Base-by-base conservation (phyloP, 768 basidiomycete genomes). In the Pseudohyphozyma bogoriensis region DNA sequence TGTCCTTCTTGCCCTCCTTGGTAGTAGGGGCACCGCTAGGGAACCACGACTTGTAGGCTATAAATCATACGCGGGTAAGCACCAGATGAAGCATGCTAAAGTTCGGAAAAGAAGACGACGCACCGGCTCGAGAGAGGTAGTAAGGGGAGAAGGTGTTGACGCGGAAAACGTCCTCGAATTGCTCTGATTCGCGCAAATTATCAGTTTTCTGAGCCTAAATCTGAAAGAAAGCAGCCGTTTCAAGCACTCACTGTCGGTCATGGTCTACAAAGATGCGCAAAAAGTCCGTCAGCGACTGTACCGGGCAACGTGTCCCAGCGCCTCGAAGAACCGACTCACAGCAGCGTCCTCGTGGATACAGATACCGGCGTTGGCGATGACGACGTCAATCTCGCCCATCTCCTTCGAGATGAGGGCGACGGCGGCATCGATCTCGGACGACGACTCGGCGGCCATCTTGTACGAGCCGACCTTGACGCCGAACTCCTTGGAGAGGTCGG, bases 101-200 rank as follows among this genome's bases (percentile, higher is more conserved):
- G n/a, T n/a, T 42, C 40, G 40, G 28, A 28, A 18, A 32, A 18
- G n/a, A 31, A 28, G 13, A 9, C 7, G 16, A 50, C 47, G 6
- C 3, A 50, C 47, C 57, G 3, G 70, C 68, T 33, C 74, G 67
- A 39, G 71, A 63, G n/a, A 73, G 66, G 62, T 71, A 73, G 58
- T 68, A 62, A 1, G 73, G 72, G 0, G 68, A 69, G 63, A 68
- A 71, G 26, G 70, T 62, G 62, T 75, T 75, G 63, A 69, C 62
- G 24, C 61, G 37, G 58, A 74, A 68, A 54, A 71, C 66, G 33
- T 59, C 58, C 29, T 55, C 50, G 35, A 71, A 39, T 40, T 71
- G 65, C 36, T 55, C 68, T 50, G 47, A 24, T 10, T 6, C 16
- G 15, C n/a, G 6, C 29, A 33, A 28, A 33, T 20, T 12, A 31